phyloP scores from a whole-genome alignment of 352 stramenopile genomes.

The Globisporangium polare region DNA sequence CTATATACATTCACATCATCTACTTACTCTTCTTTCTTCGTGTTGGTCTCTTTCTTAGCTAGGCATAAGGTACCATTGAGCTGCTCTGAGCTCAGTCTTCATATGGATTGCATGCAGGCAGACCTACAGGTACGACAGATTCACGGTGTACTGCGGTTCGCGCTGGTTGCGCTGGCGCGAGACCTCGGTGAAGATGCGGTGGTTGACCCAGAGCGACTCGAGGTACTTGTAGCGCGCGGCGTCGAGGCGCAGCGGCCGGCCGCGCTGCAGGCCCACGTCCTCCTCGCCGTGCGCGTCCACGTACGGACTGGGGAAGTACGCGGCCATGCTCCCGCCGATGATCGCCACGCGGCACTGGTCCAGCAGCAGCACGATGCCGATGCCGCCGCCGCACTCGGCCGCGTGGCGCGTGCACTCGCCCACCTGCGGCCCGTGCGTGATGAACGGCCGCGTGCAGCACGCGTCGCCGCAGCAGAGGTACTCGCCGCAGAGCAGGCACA shows the following conservation, averaged over 20 bases:
- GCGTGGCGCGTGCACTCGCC: slow-evolving; percentile 84
- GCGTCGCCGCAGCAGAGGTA: slow-evolving; percentile 82
- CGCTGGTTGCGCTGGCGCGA: slow-evolving; percentile 84
- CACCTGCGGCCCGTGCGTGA: slow-evolving; percentile 66
- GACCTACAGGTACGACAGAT: slow-evolving; percentile 77
- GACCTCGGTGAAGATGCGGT: slow-evolving; percentile 82
- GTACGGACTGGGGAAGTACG: slow-evolving; percentile 83
- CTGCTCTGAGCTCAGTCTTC: background rate
- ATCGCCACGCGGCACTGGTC: slow-evolving; percentile 83
- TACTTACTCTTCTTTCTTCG: background rate
- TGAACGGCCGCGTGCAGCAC: slow-evolving; percentile 78
- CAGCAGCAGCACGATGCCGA: slow-evolving; percentile 79
- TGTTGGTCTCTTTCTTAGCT: background rate
- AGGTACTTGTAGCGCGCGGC: slow-evolving; percentile 65
- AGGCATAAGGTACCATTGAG: background rate
- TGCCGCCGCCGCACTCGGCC: slow-evolving; percentile 78
- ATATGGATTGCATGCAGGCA: too few species aligned
- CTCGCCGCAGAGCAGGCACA: slow-evolving; percentile 84
- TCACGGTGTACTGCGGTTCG: slow-evolving; percentile 85
- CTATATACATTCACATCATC: slow-evolving; percentile 5
- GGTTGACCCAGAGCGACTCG: slow-evolving; percentile 80
- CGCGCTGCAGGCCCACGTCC: slow-evolving; percentile 75
- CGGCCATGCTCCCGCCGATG: slow-evolving; percentile 81
- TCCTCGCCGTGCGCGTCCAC: slow-evolving; percentile 85
- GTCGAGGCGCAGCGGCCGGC: slow-evolving; percentile 75